phyloP scores from a whole-genome alignment of 2,329 filamentous ascomycete genomes.

The Ambrosiella xylebori region DNA sequence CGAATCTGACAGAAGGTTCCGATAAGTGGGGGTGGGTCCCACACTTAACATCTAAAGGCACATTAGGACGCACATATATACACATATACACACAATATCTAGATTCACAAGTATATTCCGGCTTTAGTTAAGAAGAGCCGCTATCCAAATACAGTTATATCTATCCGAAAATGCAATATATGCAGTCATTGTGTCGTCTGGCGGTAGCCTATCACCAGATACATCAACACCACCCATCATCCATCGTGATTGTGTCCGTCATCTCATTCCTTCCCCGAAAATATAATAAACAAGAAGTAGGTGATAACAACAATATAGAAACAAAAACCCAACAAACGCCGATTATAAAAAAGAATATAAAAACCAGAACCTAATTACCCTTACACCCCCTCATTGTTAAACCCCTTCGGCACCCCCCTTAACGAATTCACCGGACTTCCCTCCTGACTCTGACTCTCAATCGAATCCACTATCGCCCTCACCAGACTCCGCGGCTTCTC shows the following conservation, averaged over 20 bases:
- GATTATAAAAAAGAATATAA: background rate
- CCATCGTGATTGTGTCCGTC: background rate
- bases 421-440: conserved; percentile 21
- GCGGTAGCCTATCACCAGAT: background rate
- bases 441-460: conserved; percentile 31
- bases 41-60: background rate
- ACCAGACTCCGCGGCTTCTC: conserved; percentile 30
- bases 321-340: background rate
- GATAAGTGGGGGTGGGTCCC: background rate
- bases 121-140: background rate
- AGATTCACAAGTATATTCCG: background rate
- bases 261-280: background rate
- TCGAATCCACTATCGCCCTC: conserved; percentile 36
- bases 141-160: background rate
- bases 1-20: background rate
- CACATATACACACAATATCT: background rate
- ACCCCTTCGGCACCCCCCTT: no score
- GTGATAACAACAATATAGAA: background rate
- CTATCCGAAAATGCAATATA: background rate
- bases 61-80: background rate
- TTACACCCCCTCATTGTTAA: no score
- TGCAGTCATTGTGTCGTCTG: background rate
- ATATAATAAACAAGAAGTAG: background rate
- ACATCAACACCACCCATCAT: background rate
- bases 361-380: conserved; percentile 4